Conservation (phyloP, 306 rosid species). For the Acmispon strigosus region DNA sequence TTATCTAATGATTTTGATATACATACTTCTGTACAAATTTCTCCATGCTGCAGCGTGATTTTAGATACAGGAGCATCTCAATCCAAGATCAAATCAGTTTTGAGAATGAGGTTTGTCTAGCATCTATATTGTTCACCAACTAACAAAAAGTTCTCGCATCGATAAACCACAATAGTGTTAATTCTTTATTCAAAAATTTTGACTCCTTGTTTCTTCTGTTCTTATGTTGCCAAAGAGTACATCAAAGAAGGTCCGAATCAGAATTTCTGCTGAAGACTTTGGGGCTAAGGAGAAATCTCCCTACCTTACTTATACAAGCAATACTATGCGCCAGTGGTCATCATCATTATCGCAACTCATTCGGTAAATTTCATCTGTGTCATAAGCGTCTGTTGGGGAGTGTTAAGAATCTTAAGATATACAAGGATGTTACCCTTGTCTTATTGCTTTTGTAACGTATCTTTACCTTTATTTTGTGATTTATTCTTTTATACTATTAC, state of each 20-base stretch:
- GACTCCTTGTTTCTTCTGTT: slow-evolving; percentile 20
- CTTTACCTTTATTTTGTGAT: background rate
- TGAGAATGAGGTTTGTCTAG: slow-evolving; percentile 46
- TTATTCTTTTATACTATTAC: background rate
- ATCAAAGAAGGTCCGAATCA: slow-evolving; percentile 46
- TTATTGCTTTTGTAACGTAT: background rate
- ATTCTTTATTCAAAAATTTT: slow-evolving; percentile 11
- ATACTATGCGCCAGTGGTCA: slow-evolving; percentile 38
- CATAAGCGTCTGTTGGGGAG: slow-evolving; percentile 6
- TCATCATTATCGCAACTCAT: slow-evolving; percentile 44
- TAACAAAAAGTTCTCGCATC: background rate
- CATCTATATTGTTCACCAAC: slow-evolving; percentile 12
- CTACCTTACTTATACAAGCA: slow-evolving; percentile 22
- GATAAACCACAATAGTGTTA: background rate
- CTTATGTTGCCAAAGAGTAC: slow-evolving; percentile 31
- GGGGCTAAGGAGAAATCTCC: slow-evolving; percentile 58
- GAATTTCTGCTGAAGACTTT: slow-evolving; percentile 55
- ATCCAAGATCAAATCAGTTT: slow-evolving; percentile 43
- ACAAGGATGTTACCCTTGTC: background rate
- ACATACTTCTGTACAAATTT: background rate
- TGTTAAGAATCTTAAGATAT: background rate
- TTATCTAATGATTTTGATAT: slow-evolving; percentile 5
- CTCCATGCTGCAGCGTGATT: slow-evolving; percentile 49
- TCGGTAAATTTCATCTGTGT: slow-evolving; percentile 46
- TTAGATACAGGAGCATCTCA: slow-evolving; percentile 42